Evolutionary conservation across 2,329 filamentous ascomycete genomes (phyloP).

Genomic region (Paraphaeosphaeria sporulosa): DNA sequence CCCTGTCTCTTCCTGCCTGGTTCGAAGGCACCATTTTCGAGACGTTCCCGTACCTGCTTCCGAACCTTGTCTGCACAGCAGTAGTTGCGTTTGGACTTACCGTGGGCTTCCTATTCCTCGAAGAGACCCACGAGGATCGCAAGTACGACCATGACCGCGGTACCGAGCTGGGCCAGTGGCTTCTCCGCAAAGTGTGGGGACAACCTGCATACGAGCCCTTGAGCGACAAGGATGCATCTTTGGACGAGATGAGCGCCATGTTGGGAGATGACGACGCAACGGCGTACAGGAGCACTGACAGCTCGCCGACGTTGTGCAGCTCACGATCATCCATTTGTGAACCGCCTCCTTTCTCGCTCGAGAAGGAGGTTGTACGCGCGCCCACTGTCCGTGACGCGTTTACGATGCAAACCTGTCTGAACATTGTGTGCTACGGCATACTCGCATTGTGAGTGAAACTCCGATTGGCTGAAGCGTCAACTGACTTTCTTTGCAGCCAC

Average conservation of each 20-base stretch:
- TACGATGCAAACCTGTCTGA: slow-evolving; percentile 82
- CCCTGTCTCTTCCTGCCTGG: slow-evolving; percentile 76
- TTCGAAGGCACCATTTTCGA: slow-evolving; percentile 86
- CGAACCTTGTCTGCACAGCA: slow-evolving; percentile 87
- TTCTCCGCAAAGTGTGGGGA: slow-evolving; percentile 55
- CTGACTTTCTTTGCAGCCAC: slow-evolving; percentile 66
- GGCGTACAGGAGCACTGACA: slow-evolving; percentile 67
- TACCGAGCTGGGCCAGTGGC: slow-evolving; percentile 75
- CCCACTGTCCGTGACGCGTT: slow-evolving; percentile 67
- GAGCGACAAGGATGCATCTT: slow-evolving; percentile 53
- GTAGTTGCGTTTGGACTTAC: slow-evolving; percentile 78
- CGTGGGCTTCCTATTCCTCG: slow-evolving; percentile 84
- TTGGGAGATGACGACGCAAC: slow-evolving; percentile 63
- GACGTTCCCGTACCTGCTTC: slow-evolving; percentile 85
- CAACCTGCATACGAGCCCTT: slow-evolving; percentile 38
- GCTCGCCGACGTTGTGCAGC: slow-evolving; percentile 59
- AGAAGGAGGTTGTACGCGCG: slow-evolving; percentile 32
- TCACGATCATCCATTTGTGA: slow-evolving; percentile 40
- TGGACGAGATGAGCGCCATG: slow-evolving; percentile 69
- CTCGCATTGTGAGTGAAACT: slow-evolving; percentile 82
- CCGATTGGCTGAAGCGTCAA: slow-evolving; percentile 27
- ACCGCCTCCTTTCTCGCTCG: slow-evolving; percentile 44
- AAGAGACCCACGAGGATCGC: slow-evolving; percentile 90
- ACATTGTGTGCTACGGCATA: slow-evolving; percentile 89
- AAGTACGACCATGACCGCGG: slow-evolving; percentile 79